Conservation (phyloP, 768 basidiomycete species). For the Phylloporus sp. region DNA sequence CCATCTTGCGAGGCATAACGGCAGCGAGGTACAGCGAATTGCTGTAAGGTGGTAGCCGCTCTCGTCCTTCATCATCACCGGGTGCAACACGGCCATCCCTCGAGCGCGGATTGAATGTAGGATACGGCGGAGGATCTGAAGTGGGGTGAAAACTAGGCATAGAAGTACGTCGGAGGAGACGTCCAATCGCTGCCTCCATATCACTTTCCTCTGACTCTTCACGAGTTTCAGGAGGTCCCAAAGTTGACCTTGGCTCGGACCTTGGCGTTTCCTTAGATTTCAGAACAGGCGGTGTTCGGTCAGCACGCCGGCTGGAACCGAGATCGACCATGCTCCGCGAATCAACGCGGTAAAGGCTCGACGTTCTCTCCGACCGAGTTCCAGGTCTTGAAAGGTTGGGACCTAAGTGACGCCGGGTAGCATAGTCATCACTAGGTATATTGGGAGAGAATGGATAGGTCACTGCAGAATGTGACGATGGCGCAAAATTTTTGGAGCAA, state of each 20-base stretch:
- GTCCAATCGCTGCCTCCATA: constrained; percentile 31
- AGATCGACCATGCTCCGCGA: constrained; percentile 66
- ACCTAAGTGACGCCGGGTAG: not conserved
- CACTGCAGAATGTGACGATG: constrained; percentile 8
- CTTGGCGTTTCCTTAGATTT: constrained; percentile 13
- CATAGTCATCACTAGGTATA: constrained; percentile 5
- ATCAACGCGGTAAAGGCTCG: constrained; percentile 52
- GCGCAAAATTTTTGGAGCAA: constrained; percentile 4
- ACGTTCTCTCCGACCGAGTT: constrained; percentile 21
- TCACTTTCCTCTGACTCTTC: constrained; percentile 20
- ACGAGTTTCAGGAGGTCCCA: constrained; percentile 7
- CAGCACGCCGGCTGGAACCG: constrained; percentile 27
- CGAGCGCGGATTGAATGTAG: constrained; percentile 37
- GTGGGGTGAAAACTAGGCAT: constrained; percentile 62
- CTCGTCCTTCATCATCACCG: constrained; percentile 79
- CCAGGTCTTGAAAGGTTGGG: constrained; percentile 5
- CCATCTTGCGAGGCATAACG: constrained; percentile 86
- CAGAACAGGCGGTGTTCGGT: constrained; percentile 17
- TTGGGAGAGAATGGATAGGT: constrained; percentile 18
- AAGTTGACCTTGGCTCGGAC: constrained; percentile 12
- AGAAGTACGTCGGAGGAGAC: constrained; percentile 56
- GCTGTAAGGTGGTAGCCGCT: constrained; percentile 74
- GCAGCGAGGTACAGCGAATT: constrained; percentile 80
- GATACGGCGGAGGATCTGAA: constrained; percentile 66
- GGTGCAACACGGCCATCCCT: constrained; percentile 29